Conservation (phyloP, 441 rosid species). For the Populus trichocarpa region DNA sequence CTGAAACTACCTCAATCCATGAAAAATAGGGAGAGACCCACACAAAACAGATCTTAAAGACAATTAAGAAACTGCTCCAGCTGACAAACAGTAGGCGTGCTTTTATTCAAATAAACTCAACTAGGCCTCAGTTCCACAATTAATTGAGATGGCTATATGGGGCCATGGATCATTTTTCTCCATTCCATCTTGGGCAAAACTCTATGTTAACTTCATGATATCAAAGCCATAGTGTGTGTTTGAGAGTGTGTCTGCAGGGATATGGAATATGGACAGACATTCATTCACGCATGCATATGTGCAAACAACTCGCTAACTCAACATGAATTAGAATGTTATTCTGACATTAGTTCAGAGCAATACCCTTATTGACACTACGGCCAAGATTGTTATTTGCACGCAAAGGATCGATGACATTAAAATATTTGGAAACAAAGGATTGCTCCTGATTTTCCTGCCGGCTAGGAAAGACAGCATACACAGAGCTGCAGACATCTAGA, state of each 20-base stretch:
- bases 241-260: background rate
- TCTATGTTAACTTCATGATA: background rate
- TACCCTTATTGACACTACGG: slow-evolving; percentile 99
- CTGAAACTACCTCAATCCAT: background rate
- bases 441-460: slow-evolving; percentile 81
- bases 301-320: background rate
- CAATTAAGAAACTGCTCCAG: background rate
- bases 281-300: background rate
- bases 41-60: background rate
- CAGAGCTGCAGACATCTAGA: slow-evolving; percentile 70
- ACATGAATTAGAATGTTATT: background rate
- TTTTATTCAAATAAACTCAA: background rate
- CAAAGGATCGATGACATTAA: slow-evolving; percentile 97
- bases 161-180: background rate
- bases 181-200: background rate
- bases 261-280: background rate
- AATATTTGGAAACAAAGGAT: slow-evolving; percentile 77
- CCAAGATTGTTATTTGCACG: slow-evolving; percentile 99
- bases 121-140: background rate
- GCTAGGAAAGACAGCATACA: slow-evolving; percentile 64
- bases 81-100: background rate
- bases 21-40: background rate
- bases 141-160: background rate
- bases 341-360: background rate
- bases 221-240: background rate